phyloP scores from a whole-genome alignment of 441 rosid genomes.

The Euphorbia neoarborescens region DNA sequence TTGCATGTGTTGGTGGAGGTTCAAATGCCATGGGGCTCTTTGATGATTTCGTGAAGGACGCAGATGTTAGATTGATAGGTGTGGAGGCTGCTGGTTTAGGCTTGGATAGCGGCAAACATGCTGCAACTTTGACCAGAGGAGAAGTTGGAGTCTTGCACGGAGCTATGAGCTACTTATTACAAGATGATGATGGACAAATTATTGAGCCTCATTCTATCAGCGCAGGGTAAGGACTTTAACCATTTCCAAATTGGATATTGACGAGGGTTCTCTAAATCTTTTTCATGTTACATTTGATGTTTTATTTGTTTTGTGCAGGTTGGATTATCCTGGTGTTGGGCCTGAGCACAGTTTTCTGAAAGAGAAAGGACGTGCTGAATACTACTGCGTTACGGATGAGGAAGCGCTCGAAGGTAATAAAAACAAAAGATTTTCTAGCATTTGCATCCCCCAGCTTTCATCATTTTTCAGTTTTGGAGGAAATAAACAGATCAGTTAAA shows the following conservation, averaged over 20 bases:
- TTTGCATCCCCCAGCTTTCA: not conserved
- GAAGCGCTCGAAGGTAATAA: constrained; percentile 82
- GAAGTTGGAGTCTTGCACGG: constrained; percentile 92
- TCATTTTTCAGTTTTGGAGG: not conserved
- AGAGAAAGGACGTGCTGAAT: constrained; percentile 76
- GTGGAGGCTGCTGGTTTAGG: constrained; percentile 96
- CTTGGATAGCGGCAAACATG: constrained; percentile 85
- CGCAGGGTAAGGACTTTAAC: constrained; percentile 52
- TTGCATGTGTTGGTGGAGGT: constrained; percentile 91
- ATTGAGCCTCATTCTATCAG: constrained; percentile 89
- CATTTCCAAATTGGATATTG: not conserved
- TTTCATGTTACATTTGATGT: not conserved
- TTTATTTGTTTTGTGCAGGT: constrained; percentile 29
- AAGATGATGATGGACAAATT: constrained; percentile 89
- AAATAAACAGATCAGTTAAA: not conserved
- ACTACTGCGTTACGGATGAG: constrained; percentile 68
- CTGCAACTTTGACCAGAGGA: constrained; percentile 78
- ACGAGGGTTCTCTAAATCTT: not conserved
- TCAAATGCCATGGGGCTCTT: constrained; percentile 93
- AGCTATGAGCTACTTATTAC: constrained; percentile 88
- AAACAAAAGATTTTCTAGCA: not conserved
- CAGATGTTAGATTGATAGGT: constrained; percentile 70
- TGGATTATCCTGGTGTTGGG: constrained; percentile 98
- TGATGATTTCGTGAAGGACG: constrained; percentile 71
- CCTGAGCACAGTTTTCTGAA: constrained; percentile 94